phyloP scores from a whole-genome alignment of 352 stramenopile species.

The Phytophthora melonis region DNA sequence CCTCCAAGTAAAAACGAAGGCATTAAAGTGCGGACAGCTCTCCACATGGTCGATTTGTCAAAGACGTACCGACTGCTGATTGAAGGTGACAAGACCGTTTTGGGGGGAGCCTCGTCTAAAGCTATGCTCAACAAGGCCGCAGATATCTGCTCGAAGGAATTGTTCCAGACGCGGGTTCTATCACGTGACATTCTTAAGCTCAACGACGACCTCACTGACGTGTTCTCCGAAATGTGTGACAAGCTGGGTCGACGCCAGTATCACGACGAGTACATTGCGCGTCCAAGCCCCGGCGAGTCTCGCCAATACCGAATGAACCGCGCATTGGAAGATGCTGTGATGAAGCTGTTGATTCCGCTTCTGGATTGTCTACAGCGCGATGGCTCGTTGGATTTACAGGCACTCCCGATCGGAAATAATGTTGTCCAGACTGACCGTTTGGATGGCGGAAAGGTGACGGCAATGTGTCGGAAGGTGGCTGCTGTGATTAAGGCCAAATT shows the following conservation, averaged over 20 bases:
- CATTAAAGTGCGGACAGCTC: slow-evolving; percentile 27
- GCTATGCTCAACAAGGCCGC: slow-evolving; percentile 28
- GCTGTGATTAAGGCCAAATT: slow-evolving; percentile 27
- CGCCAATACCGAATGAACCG: slow-evolving; percentile 24
- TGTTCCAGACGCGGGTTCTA: slow-evolving; percentile 40
- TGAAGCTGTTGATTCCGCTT: slow-evolving; percentile 31
- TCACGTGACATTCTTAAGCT: slow-evolving; percentile 46
- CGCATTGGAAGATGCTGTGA: slow-evolving; percentile 31
- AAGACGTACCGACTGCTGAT: slow-evolving; percentile 32
- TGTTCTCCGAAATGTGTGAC: slow-evolving; percentile 44
- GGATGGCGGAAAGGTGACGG: neutral
- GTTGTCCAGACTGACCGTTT: neutral
- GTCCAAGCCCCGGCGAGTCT: neutral
- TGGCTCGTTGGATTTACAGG: slow-evolving; percentile 11
- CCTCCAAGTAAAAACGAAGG: slow-evolving; percentile 8
- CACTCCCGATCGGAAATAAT: neutral
- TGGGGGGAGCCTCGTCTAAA: slow-evolving; percentile 33
- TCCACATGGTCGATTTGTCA: slow-evolving; percentile 43
- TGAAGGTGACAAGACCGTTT: slow-evolving; percentile 34
- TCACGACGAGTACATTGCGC: slow-evolving; percentile 28
- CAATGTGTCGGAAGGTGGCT: slow-evolving; percentile 8
- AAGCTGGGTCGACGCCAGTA: slow-evolving; percentile 21
- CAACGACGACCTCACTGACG: slow-evolving; percentile 42
- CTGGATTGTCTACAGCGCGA: slow-evolving; percentile 37
- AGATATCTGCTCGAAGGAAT: slow-evolving; percentile 31